phyloP scores from a whole-genome alignment of 106 monocot genomes.

The Dioscorea dumetorum region DNA sequence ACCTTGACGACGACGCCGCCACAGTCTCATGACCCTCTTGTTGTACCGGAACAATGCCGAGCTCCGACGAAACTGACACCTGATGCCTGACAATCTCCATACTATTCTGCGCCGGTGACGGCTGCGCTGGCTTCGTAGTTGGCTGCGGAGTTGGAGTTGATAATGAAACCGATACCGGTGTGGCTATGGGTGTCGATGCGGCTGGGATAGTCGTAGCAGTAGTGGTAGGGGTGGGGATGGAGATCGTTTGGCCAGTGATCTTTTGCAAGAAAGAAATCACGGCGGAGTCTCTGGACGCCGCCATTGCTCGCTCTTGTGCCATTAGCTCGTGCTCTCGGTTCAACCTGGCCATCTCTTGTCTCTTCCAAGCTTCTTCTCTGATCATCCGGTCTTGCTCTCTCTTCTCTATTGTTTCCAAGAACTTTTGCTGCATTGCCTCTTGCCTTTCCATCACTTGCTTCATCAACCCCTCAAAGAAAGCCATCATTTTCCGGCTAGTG shows the following conservation, averaged over 20 bases:
- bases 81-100: slow-evolving; percentile 5
- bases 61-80: neutral
- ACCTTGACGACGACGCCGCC: slow-evolving; percentile 34
- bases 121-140: no score
- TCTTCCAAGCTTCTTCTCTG: slow-evolving; percentile 75
- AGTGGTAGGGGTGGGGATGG: slow-evolving; percentile 17
- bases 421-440: slow-evolving; percentile 73
- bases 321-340: slow-evolving; percentile 56
- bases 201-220: neutral
- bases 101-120: neutral
- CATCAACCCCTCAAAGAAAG: slow-evolving; percentile 64
- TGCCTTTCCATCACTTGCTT: slow-evolving; percentile 78
- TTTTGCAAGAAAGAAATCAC: slow-evolving; percentile 68
- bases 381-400: slow-evolving; percentile 77
- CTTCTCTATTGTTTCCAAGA: slow-evolving; percentile 76
- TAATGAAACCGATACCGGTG: no score
- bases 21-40: neutral
- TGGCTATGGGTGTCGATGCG: no score
- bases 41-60: neutral
- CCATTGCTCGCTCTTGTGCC: slow-evolving; percentile 50
- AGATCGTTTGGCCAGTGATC: slow-evolving; percentile 34
- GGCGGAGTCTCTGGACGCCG: slow-evolving; percentile 57
- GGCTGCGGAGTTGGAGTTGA: no score
- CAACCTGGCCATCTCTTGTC: slow-evolving; percentile 70
- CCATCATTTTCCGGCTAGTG: slow-evolving; percentile 44